A percentile compares a stretch with the other conserved stretches of the same genome.
These are phyloP conservation scores for Peniophora sp. DNA, from an alignment of 1,284 basidiomycete genomes.

Conservation along the genomic window DNA sequence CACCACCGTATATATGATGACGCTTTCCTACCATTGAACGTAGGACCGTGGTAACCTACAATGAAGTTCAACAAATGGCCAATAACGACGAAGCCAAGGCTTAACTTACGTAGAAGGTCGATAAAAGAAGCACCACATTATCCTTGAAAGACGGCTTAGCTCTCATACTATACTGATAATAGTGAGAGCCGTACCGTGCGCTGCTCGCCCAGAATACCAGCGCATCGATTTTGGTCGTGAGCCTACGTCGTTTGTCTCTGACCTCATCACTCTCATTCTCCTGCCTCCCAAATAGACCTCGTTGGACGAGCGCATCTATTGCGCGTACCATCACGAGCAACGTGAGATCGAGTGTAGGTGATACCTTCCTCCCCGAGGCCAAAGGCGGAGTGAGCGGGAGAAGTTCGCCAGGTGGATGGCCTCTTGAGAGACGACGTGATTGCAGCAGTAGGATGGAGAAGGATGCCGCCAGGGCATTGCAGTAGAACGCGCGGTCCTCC, in stretches of 20 bases:
- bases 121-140: slow-evolving; percentile 84
- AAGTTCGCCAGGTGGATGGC: slow-evolving; percentile 1
- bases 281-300: slow-evolving; percentile 29
- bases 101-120: slow-evolving; percentile 52
- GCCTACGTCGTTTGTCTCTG: slow-evolving; percentile 16
- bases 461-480: slow-evolving; percentile 49
- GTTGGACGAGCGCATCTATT: slow-evolving; percentile 51
- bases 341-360: slow-evolving; percentile 60
- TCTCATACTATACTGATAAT: background rate
- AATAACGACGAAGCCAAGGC: background rate
- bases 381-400: slow-evolving; percentile 12
- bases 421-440: slow-evolving; percentile 24
- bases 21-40: slow-evolving; percentile 59
- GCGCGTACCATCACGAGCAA: slow-evolving; percentile 64
- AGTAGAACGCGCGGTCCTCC: slow-evolving; percentile 44
- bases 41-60: slow-evolving; percentile 62
- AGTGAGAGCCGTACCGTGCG: slow-evolving; percentile 46
- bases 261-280: slow-evolving; percentile 13
- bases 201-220: slow-evolving; percentile 69
- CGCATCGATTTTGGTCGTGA: slow-evolving; percentile 51
- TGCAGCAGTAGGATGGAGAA: slow-evolving; percentile 51
- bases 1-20: too few relatives aligned
- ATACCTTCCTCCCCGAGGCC: slow-evolving; percentile 19
- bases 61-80: background rate
- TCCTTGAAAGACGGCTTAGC: slow-evolving; percentile 24